These are phyloP conservation scores for Tuber melanosporum DNA, from an alignment of 495 filamentous ascomycete genomes.

Conservation along the genomic window DNA sequence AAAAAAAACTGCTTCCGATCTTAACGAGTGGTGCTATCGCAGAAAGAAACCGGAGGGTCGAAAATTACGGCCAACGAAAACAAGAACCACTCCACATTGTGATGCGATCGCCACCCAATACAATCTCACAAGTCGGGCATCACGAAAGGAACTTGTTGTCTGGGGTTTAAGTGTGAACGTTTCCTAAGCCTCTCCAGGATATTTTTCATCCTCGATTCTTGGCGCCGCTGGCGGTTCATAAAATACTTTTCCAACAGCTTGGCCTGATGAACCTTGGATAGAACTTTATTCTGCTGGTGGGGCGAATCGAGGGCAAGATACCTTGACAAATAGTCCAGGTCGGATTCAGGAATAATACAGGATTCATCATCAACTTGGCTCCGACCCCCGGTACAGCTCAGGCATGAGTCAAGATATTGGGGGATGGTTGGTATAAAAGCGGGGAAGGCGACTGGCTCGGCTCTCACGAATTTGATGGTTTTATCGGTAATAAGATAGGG, in stretches of 20 bases:
- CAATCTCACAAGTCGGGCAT: not conserved
- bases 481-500: not conserved
- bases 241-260: not conserved
- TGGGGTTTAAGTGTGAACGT: not conserved
- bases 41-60: not conserved
- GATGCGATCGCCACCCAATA: not conserved
- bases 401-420: too few species aligned
- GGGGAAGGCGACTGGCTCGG: not conserved
- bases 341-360: not conserved
- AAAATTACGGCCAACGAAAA: not conserved
- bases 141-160: not conserved
- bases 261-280: not conserved
- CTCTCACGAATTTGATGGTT: not conserved
- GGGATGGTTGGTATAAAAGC: too few species aligned
- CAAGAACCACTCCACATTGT: not conserved
- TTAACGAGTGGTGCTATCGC: not conserved
- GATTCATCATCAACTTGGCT: not conserved
- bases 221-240: not conserved
- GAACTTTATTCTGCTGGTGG: not conserved
- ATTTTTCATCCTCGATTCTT: not conserved
- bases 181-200: not conserved
- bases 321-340: not conserved
- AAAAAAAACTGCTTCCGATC: too few species aligned
- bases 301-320: not conserved
- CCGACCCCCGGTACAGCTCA: not conserved